A percentile compares a stretch with the other conserved stretches of the same genome.
phyloP scores from a whole-genome alignment of 345 rosid species.

The Balakata baccata region DNA sequence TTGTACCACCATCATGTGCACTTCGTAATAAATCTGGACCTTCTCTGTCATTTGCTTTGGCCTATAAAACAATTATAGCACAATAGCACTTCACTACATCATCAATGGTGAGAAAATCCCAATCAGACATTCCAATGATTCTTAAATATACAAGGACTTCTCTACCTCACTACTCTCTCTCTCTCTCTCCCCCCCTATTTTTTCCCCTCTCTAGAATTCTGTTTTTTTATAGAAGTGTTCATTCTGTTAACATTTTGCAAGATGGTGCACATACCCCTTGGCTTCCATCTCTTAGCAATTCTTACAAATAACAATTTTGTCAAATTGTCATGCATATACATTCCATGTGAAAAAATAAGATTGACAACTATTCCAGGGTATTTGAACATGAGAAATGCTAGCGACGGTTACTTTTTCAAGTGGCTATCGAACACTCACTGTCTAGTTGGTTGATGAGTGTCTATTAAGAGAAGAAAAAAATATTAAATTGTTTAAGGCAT shows the following conservation, averaged over 20 bases:
- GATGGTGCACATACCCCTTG: not conserved
- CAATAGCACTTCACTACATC: constrained; percentile 6
- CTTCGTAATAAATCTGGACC: constrained; percentile 94
- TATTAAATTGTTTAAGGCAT: no score
- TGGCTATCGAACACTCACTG: no score
- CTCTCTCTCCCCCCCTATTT: no score
- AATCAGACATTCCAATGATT: constrained; percentile 8
- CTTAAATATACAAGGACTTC: not conserved
- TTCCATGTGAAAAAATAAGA: not conserved
- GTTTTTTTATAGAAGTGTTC: not conserved
- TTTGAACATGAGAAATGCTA: no score
- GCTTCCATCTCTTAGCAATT: not conserved
- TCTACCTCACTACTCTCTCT: not conserved
- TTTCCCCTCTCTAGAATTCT: not conserved
- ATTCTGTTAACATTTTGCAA: not conserved
- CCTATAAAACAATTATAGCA: constrained; percentile 49
- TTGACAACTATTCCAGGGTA: no score
- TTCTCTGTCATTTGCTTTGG: constrained; percentile 94
- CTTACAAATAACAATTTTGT: constrained; percentile 5
- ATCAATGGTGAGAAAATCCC: constrained; percentile 6
- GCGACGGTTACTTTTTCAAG: no score
- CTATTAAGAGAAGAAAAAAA: no score
- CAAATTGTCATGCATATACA: not conserved
- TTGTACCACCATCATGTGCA: constrained; percentile 64
- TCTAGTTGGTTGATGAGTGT: no score